Evolutionary conservation across 2,329 filamentous ascomycete genomes (phyloP).

Genomic region (Arthrobotrys musiformis): DNA sequence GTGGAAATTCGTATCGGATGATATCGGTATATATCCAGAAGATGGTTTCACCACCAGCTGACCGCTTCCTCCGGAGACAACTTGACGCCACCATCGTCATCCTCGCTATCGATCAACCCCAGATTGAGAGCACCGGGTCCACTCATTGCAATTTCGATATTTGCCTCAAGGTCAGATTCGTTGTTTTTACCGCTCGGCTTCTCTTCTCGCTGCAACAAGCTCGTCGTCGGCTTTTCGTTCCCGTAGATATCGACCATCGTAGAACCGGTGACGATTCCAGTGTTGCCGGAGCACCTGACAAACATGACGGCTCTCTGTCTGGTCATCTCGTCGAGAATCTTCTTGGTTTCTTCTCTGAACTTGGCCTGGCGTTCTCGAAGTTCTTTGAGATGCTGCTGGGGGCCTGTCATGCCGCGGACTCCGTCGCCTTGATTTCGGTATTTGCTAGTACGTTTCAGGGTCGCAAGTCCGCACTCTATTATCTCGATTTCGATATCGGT

Average conservation of each 20-base stretch:
- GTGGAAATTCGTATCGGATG: no score
- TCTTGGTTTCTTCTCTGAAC: not conserved
- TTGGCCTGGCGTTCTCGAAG: not conserved
- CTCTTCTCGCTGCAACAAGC: not conserved
- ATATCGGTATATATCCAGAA: no score
- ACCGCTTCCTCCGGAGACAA: not conserved
- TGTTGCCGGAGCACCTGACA: not conserved
- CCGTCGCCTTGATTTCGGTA: not conserved
- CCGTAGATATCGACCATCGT: not conserved
- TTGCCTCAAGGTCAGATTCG: not conserved
- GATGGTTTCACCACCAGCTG: not conserved
- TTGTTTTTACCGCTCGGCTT: not conserved
- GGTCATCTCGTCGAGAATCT: slow-evolving; percentile 1
- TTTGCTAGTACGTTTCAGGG: not conserved
- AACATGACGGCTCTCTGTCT: not conserved
- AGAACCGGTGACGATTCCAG: not conserved
- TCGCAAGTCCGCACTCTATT: not conserved
- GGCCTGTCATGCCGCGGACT: not conserved
- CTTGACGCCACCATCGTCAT: slow-evolving; percentile 5
- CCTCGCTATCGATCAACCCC: slow-evolving; percentile 24
- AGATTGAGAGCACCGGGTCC: slow-evolving; percentile 23
- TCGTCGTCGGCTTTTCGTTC: not conserved
- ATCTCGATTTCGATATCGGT: slow-evolving; percentile 1
- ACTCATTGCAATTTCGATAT: slow-evolving; percentile 13
- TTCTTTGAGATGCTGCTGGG: not conserved